Conservation (phyloP, 2,329 filamentous ascomycete genomes). For the Sclerotinia spermophila region DNA sequence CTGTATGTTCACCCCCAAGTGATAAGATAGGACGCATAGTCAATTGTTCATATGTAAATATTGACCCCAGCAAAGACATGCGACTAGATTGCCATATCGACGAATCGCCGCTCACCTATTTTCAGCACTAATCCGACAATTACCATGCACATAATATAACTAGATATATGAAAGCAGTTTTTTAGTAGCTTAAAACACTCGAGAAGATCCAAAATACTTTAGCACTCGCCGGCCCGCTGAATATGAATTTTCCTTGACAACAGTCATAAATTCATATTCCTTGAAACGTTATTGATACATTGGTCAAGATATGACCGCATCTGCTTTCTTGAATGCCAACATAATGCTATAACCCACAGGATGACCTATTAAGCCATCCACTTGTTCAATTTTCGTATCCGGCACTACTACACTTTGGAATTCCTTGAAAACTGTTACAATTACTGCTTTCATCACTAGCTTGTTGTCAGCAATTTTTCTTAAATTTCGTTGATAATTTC, state of each 20-base stretch:
- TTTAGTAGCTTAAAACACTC: no score
- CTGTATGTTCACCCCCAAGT: constrained; percentile 13
- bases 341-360: background rate
- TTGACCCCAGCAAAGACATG: no score
- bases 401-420: constrained; percentile 57
- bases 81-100: no score
- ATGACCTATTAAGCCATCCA: constrained; percentile 40
- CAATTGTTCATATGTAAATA: no score
- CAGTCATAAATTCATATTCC: background rate
- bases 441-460: constrained; percentile 65
- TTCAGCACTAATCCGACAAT: no score
- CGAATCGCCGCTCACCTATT: no score
- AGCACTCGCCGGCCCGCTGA: no score
- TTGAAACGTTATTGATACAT: background rate
- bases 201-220: background rate
- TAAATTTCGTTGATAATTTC: background rate
- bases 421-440: constrained; percentile 65
- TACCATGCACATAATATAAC: no score
- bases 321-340: background rate
- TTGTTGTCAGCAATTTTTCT: constrained; percentile 17
- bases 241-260: background rate
- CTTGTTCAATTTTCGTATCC: constrained; percentile 58
- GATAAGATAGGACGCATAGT: constrained; percentile 6
- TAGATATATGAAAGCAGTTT: no score
- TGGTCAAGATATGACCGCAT: background rate